Evolutionary conservation across 1,284 basidiomycete species (phyloP).

Genomic region (Mycena citricolor): DNA sequence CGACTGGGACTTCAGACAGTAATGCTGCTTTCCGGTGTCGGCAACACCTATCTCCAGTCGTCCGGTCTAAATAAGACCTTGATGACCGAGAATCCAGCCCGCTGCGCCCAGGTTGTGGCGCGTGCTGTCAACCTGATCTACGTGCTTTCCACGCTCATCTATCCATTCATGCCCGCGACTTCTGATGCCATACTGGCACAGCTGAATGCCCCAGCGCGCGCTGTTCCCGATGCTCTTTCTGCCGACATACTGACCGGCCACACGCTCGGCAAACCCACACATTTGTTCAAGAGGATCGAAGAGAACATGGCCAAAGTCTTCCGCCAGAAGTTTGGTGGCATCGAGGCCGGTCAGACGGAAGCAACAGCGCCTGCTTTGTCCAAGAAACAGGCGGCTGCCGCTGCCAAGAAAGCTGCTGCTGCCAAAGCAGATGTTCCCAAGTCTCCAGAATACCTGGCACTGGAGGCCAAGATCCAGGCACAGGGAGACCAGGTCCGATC

Average conservation of each 20-base stretch:
- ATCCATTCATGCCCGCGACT: constrained; percentile 97
- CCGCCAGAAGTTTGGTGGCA: constrained; percentile 81
- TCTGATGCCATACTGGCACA: constrained; percentile 82
- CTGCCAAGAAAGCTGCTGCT: constrained; percentile 38
- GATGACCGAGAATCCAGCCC: constrained; percentile 76
- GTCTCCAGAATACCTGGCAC: constrained; percentile 59
- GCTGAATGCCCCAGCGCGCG: constrained; percentile 86
- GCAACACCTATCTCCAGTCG: constrained; percentile 93
- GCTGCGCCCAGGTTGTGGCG: constrained; percentile 89
- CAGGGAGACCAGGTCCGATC: constrained; percentile 73
- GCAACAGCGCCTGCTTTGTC: constrained; percentile 38
- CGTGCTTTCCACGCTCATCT: constrained; percentile 79
- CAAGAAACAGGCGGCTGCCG: constrained; percentile 52
- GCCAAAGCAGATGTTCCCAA: constrained; percentile 47
- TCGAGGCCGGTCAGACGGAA: constrained; percentile 37
- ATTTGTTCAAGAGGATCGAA: constrained; percentile 94
- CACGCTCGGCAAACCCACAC: constrained; percentile 80
- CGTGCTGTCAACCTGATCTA: constrained; percentile 95
- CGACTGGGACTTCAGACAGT: constrained; percentile 84
- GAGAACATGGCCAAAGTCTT: constrained; percentile 87
- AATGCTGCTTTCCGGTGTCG: constrained; percentile 91
- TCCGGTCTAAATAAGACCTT: constrained; percentile 91
- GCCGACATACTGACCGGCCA: constrained; percentile 90
- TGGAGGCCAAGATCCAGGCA: constrained; percentile 70
- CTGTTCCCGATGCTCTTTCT: constrained; percentile 65